Evolutionary conservation across 2,329 filamentous ascomycete species (phyloP), one percentile per base, ranked within the genome.

Genomic region (Hymenoscyphus occultus): DNA sequence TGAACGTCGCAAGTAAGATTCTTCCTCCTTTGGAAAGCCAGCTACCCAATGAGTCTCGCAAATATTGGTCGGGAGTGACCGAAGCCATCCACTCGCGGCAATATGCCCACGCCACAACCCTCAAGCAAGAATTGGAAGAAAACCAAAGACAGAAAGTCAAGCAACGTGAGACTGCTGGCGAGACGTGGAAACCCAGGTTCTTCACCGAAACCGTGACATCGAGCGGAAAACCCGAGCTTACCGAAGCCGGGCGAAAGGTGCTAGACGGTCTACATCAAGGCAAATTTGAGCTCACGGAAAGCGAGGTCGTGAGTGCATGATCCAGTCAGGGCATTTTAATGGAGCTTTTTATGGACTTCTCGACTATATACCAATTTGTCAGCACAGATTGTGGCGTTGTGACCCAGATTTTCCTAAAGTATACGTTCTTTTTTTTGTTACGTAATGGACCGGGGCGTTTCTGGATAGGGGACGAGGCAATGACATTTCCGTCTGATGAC

Each of bases 51-150:
- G 95, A 99, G 79, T 96, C 91, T 1, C 85, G 95, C 69, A 88
- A 86, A 64, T 90, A 97, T 75, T 99, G 95, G 95, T 84, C 87
- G 40, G 86, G 86, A 31, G 94, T 99, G 56, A 98, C 95, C 19
- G 84, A 91, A 61, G 92, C 93, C 42, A 98, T 99, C 74, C 77
- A 86, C 28, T 80, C 87, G 67, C 96, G 93, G 78, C 92, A 96
- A 75, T 99, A 88, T 77, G 85, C 84, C 54, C 87, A 90, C 69
- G 95, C 95, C 7, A 99, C 95, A 28, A 86, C 85, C 22, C 80
- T 95, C 68, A 99, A 99, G 81, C 87, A 92, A 66, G 92, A 96
- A 73, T 86, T 99, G 12, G 95, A 99, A 77, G 95, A 99, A 77
- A 83, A 84, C 56, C 95, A 99, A 79, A 84, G 95, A 39, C 86